Conservation (phyloP, 306 rosid species). For the Ormosia semicastrata region DNA sequence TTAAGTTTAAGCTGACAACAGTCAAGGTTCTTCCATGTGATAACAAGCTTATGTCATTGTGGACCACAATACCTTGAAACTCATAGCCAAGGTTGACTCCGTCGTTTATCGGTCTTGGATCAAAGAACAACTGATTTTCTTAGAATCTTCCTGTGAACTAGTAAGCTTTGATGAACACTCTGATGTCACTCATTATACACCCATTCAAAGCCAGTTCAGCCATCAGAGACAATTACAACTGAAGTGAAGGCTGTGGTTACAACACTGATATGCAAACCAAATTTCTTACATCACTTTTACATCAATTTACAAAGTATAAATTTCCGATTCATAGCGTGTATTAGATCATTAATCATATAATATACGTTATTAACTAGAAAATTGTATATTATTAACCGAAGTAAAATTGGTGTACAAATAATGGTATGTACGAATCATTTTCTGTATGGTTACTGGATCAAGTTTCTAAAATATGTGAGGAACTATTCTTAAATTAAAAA, state of each 20-base stretch:
- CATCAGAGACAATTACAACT: not conserved
- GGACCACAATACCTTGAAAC: slow-evolving; percentile 18
- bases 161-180: not conserved
- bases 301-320: too few relatives aligned
- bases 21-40: not conserved
- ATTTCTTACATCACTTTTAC: too few relatives aligned
- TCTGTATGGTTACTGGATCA: not conserved
- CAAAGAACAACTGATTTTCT: slow-evolving; percentile 1
- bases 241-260: not conserved
- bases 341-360: too few relatives aligned
- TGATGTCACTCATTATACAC: not conserved
- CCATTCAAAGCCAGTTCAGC: not conserved
- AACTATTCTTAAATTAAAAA: not conserved
- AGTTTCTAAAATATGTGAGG: not conserved
- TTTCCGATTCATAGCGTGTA: too few relatives aligned
- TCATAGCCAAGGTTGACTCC: not conserved
- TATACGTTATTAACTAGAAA: too few relatives aligned
- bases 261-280: too few relatives aligned
- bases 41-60: not conserved
- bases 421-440: too few relatives aligned
- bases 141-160: not conserved
- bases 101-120: not conserved
- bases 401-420: too few relatives aligned
- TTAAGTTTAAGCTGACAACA: not conserved
- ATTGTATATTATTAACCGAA: too few relatives aligned